Base-by-base conservation (phyloP, 2,329 filamentous ascomycete genomes). In the Fusarium acutatum region DNA sequence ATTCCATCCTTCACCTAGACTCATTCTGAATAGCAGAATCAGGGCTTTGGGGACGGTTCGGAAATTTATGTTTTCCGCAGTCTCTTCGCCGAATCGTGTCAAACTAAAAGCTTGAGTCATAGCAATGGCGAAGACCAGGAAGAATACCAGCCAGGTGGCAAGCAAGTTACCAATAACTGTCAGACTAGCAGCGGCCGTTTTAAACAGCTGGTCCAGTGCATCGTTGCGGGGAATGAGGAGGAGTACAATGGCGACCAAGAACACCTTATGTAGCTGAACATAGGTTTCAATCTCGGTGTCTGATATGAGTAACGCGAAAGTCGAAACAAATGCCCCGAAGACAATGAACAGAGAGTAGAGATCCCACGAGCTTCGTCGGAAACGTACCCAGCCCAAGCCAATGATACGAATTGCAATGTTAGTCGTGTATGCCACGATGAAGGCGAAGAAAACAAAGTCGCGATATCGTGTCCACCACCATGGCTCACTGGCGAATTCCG, bases 71-170 rank as follows among this genome's bases (percentile, higher is more conserved):
- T 98, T 96, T 79, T 89, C 91, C 59, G 85, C 89, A 79, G 95
- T 94, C 35, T 91, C 86, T 1, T 81, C 79, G 3, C 92, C 94
- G 77, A 99, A 98, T 44, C 95, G 92, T 13, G 96, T 99, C 65
- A 99, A 88, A 71, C 96, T 97, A 80, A 99, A 98, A 0, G 95
- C 93, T 80, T 99, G 96, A 17, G 96, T 98, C 81, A 98, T 87
- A 8, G 96, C 97, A 77, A 99, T 99, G 52, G 96, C 96, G 80
- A 95, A 99, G 28, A 98, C 95, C 49, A 99, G 85, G 84, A 98
- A 99, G 68, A 99, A 90, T 6, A 99, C 95, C 72, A 98, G 93
- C 96, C 96, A 99, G 0, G 97, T 99, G 4, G 96, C 96, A 43
- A 99, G 86, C 47, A 99, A 86, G 79, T 98, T 99, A 65, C 93